Evolutionary conservation across 2,329 filamentous ascomycete genomes (phyloP).

Genomic region (Cercospora berteroae): DNA sequence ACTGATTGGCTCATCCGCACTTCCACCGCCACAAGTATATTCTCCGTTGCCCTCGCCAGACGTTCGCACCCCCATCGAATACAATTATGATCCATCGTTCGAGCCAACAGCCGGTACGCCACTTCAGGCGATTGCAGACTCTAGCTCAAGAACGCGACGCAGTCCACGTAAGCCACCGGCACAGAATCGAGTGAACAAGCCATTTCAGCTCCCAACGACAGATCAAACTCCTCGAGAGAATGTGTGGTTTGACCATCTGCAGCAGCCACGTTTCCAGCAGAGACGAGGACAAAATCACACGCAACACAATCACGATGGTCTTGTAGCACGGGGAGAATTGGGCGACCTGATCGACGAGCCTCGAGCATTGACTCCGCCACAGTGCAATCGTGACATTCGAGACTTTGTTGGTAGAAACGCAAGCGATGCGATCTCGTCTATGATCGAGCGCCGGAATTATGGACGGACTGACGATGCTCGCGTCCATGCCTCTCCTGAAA

Average conservation of each 20-base stretch:
- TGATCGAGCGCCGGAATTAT: conserved; percentile 24
- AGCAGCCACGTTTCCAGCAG: conserved; percentile 11
- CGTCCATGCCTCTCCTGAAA: background rate
- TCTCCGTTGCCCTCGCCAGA: conserved; percentile 10
- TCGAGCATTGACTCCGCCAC: conserved; percentile 28
- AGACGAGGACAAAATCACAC: conserved; percentile 6
- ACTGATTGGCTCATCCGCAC: conserved; percentile 15
- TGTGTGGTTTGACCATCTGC: conserved; percentile 36
- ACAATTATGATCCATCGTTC: conserved; percentile 18
- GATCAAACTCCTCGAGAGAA: conserved; percentile 25
- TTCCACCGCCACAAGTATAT: conserved; percentile 23
- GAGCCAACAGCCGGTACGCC: conserved; percentile 24
- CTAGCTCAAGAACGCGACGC: conserved; percentile 18
- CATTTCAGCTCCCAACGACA: conserved; percentile 34
- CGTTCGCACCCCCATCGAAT: background rate
- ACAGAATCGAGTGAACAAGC: conserved; percentile 29
- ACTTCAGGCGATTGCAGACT: conserved; percentile 29
- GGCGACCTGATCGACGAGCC: conserved; percentile 26
- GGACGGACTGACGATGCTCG: background rate
- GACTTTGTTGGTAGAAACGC: conserved; percentile 27
- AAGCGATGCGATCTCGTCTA: conserved; percentile 7
- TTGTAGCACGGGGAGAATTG: conserved; percentile 32
- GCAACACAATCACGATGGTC: background rate
- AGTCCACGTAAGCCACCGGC: conserved; percentile 22
- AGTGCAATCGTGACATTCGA: conserved; percentile 35